These are phyloP conservation scores for Russula olivacea DNA, from an alignment of 768 basidiomycete species.

Conservation along the genomic window DNA sequence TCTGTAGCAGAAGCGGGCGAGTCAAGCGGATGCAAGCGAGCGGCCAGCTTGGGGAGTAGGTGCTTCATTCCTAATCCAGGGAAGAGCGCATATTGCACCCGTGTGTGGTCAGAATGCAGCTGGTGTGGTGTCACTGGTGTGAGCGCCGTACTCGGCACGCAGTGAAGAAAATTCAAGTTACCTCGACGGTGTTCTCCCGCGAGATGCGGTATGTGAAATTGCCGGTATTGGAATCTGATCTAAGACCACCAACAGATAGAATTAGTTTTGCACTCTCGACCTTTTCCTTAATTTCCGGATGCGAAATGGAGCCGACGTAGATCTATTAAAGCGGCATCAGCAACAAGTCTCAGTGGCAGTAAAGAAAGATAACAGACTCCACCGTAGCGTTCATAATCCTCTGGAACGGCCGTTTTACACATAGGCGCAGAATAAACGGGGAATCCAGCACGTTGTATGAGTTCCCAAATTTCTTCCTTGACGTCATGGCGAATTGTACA, in stretches of 20 bases:
- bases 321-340: conserved; percentile 42
- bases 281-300: conserved; percentile 58
- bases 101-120: conserved; percentile 72
- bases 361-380: conserved; percentile 48
- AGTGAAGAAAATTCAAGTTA: conserved; percentile 27
- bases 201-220: conserved; percentile 76
- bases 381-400: conserved; percentile 66
- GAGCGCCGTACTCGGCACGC: neutral
- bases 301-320: conserved; percentile 67
- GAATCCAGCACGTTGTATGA: conserved; percentile 59
- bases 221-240: conserved; percentile 84
- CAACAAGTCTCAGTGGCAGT: neutral
- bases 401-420: conserved; percentile 76
- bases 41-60: conserved; percentile 65
- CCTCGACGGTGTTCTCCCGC: conserved; percentile 55
- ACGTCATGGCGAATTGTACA: conserved; percentile 72
- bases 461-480: conserved; percentile 52
- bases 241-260: conserved; percentile 63
- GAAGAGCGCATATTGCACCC: conserved; percentile 58
- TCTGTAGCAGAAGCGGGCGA: conserved; percentile 37
- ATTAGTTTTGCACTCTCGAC: conserved; percentile 74
- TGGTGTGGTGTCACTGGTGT: conserved; percentile 33
- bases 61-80: conserved; percentile 69
- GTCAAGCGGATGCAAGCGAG: conserved; percentile 43
- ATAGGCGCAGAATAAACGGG: conserved; percentile 72